Percentiles rank a stretch among this genome's conserved stretches.
Evolutionary conservation across 768 basidiomycete species (phyloP).

Genomic region (Boletellus ananiceps): DNA sequence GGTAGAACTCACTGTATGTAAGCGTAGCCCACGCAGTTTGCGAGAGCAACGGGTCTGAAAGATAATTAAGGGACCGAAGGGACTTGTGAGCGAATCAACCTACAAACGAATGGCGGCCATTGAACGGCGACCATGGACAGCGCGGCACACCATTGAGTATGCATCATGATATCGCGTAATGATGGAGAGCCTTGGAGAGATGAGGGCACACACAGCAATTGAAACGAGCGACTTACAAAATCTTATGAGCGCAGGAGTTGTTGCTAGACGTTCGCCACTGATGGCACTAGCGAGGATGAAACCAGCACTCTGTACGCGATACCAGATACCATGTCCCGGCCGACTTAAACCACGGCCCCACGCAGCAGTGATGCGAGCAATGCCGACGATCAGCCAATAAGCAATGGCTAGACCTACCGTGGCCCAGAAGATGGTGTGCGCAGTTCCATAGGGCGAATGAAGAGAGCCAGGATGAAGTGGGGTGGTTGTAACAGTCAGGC

Average conservation of each 20-base stretch:
- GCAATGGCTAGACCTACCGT: constrained; percentile 69
- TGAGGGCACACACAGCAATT: constrained; percentile 12
- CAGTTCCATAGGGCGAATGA: constrained; percentile 59
- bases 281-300: constrained; percentile 90
- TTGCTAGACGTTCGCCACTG: constrained; percentile 84
- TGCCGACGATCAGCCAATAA: constrained; percentile 80
- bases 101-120: constrained; percentile 92
- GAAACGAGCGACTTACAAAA: constrained; percentile 59
- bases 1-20: constrained; percentile 53
- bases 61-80: constrained; percentile 14
- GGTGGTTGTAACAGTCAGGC: constrained; percentile 73
- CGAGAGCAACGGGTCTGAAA: constrained; percentile 80
- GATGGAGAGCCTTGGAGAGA: constrained; percentile 74
- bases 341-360: constrained; percentile 68
- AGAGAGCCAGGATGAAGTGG: constrained; percentile 60
- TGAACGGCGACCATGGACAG: constrained; percentile 91
- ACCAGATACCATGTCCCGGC: constrained; percentile 59
- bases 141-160: constrained; percentile 88
- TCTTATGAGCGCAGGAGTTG: constrained; percentile 80
- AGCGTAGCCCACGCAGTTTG: constrained; percentile 88
- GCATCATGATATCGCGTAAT: constrained; percentile 86
- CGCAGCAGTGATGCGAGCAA: constrained; percentile 78
- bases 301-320: constrained; percentile 75
- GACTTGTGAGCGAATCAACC: constrained; percentile 26
- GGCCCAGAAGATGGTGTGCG: constrained; percentile 65